phyloP scores from a whole-genome alignment of 1,284 basidiomycete genomes.

The Leccinum huronense region DNA sequence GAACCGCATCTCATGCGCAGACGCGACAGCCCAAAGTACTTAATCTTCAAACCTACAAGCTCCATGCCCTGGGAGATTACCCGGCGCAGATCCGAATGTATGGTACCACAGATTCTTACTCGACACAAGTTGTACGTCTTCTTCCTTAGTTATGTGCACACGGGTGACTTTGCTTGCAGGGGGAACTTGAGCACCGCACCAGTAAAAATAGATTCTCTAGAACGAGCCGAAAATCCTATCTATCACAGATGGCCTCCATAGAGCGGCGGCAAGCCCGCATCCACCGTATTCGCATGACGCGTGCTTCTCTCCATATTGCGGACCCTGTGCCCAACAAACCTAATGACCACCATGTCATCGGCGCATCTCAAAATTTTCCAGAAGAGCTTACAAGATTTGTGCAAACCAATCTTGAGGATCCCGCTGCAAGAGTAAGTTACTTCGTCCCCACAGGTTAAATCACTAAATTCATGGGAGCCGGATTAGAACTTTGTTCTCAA shows the following conservation, averaged over 20 bases:
- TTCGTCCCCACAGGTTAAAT: too few relatives aligned
- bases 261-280: not conserved
- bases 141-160: too few relatives aligned
- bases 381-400: constrained; percentile 21
- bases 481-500: not conserved
- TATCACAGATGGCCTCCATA: not conserved
- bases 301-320: not conserved
- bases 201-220: not conserved
- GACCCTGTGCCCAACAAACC: not conserved
- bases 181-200: not conserved
- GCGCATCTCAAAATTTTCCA: constrained; percentile 12
- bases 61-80: too few relatives aligned
- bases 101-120: too few relatives aligned
- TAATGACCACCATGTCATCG: constrained; percentile 20
- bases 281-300: not conserved
- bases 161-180: not conserved
- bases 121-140: too few relatives aligned
- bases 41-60: too few relatives aligned
- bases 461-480: not conserved
- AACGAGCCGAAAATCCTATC: not conserved
- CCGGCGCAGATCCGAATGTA: too few relatives aligned
- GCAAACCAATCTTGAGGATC: not conserved
- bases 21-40: not conserved
- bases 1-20: not conserved
- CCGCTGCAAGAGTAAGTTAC: not conserved